Evolutionary conservation across 306 rosid species (phyloP), one percentile per base, ranked within the genome.

Genomic region (Aeschynomene evenia): DNA sequence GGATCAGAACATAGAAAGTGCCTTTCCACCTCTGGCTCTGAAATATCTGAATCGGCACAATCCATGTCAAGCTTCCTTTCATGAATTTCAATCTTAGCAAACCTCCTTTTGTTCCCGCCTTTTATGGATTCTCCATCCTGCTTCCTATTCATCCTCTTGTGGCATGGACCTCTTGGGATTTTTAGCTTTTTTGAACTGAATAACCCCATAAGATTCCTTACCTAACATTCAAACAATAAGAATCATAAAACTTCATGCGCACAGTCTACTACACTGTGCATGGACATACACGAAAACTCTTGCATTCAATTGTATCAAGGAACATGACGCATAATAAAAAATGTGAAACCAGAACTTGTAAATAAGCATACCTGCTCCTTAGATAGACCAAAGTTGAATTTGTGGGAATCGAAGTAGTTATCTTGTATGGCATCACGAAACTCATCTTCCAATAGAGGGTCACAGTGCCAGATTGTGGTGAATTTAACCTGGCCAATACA

Each of bases 381-480:
- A 28, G 87, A 81, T 12, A 84, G 78, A 39, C 89, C 87, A 55
- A 82, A 80, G 53, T 64, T 31, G 77, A 87, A 84, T 63, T 75
- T 82, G 49, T 70, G 0, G 34, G 21, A 34, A 0, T 21, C 22
- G 23, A 57, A 84, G 69, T 84, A 87, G n/a, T 87, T 87, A 23
- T 73, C 84, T 52, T 2, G 23, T 42, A 87, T 84, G 18, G 82
- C 85, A 46, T 62, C 81, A 34, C 68, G 18, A 55, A 87, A 87
- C 37, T 84, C 84, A 55, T 75, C 2, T 65, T 87, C 87, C 28
- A 29, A 23, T 43, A 87, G 77, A 22, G 92, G 79, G 18, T 28
- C 65, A 72, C 85, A 87, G 4, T 1, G 63, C 89, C 88, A 87
- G 50, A 79, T 55, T 65, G 33, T 49, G 36, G 61, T 34, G 60